Evolutionary conservation across 2,329 filamentous ascomycete species (phyloP).

Genomic region (Sarocladium brachiariae): DNA sequence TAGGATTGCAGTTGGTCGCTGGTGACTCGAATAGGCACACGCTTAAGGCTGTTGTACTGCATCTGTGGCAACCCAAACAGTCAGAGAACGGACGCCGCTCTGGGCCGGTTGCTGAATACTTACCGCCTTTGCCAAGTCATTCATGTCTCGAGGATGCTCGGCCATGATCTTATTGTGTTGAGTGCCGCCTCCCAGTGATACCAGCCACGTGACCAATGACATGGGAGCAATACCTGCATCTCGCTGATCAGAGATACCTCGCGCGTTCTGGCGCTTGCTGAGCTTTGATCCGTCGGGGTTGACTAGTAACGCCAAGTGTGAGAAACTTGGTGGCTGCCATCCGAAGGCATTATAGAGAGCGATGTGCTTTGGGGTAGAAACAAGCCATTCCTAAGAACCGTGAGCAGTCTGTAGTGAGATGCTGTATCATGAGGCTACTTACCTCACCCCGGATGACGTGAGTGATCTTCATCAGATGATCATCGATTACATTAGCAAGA

Average conservation of each 20-base stretch:
- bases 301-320: conserved; percentile 71
- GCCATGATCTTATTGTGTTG: conserved; percentile 6
- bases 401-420: neutral
- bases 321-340: conserved; percentile 68
- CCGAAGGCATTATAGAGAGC: conserved; percentile 70
- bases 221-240: neutral
- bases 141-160: neutral
- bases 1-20: neutral
- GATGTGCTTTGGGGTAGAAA: conserved; percentile 73
- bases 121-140: neutral
- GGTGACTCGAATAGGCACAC: conserved; percentile 2
- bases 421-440: conserved; percentile 28
- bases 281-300: conserved; percentile 66
- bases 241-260: neutral
- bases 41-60: conserved; percentile 3
- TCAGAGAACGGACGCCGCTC: neutral
- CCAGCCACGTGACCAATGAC: conserved; percentile 5
- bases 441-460: conserved; percentile 87
- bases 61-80: neutral
- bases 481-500: conserved; percentile 93
- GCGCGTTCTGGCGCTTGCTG: conserved; percentile 53
- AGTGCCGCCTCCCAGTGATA: neutral
- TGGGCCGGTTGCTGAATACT: too few relatives aligned
- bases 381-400: conserved; percentile 69
- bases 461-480: conserved; percentile 91